A percentile compares a stretch with the other conserved stretches of the same genome.
These are phyloP conservation scores for Pseudocercospora fijiensis DNA, from an alignment of 2,329 filamentous ascomycete species.

Conservation along the genomic window DNA sequence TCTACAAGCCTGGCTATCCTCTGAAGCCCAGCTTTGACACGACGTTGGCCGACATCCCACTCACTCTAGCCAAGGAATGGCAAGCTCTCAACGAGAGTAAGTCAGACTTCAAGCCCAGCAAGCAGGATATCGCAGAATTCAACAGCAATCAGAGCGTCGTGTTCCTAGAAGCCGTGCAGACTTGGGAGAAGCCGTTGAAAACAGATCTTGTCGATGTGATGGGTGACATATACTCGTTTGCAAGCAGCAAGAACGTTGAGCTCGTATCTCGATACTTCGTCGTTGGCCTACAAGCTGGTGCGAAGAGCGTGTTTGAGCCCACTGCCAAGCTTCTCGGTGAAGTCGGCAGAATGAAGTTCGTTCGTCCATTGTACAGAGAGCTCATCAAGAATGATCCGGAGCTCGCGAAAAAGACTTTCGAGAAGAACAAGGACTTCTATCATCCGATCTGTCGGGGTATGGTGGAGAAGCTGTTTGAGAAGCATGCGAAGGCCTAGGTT, in stretches of 20 bases:
- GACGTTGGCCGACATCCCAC: slow-evolving; percentile 79
- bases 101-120: slow-evolving; percentile 58
- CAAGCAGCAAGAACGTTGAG: slow-evolving; percentile 79
- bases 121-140: slow-evolving; percentile 70
- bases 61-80: slow-evolving; percentile 80
- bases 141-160: slow-evolving; percentile 87
- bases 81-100: slow-evolving; percentile 50
- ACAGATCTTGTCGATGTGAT: slow-evolving; percentile 67
- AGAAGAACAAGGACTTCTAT: slow-evolving; percentile 87
- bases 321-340: slow-evolving; percentile 72
- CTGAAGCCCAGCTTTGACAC: slow-evolving; percentile 91
- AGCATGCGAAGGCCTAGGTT: slow-evolving; percentile 17
- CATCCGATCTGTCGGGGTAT: slow-evolving; percentile 87
- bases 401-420: slow-evolving; percentile 77
- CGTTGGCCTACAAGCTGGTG: slow-evolving; percentile 73
- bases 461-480: slow-evolving; percentile 66
- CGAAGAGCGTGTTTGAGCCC: slow-evolving; percentile 66
- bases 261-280: slow-evolving; percentile 77
- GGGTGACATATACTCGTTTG: slow-evolving; percentile 71
- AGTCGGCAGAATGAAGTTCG: slow-evolving; percentile 96
- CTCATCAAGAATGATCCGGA: slow-evolving; percentile 72
- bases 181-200: slow-evolving; percentile 63
- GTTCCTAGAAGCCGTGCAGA: slow-evolving; percentile 78
- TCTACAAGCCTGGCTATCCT: slow-evolving; percentile 84
- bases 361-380: slow-evolving; percentile 76